Conservation (phyloP, 2,329 filamentous ascomycete species). For the Chrysoporthe puriensis region DNA sequence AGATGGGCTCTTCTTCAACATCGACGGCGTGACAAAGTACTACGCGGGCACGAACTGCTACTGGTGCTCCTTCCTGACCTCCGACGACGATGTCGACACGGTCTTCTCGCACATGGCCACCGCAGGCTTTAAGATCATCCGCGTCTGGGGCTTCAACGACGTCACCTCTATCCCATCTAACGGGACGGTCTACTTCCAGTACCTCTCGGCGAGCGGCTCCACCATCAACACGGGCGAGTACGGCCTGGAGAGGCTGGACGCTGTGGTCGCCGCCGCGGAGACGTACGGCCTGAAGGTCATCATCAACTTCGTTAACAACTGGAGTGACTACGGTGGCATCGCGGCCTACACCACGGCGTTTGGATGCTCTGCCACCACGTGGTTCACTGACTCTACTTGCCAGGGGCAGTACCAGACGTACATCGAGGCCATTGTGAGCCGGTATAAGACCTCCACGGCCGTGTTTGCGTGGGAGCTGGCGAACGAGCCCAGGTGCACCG, state of each 20-base stretch:
- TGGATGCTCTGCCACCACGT: conserved; percentile 55
- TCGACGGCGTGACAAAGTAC: conserved; percentile 48
- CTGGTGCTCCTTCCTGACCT: conserved; percentile 56
- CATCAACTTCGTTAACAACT: conserved; percentile 70
- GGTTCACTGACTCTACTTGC: conserved; percentile 58
- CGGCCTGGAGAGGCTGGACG: conserved; percentile 66
- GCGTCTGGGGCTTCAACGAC: conserved; percentile 67
- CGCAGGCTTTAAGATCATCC: conserved; percentile 51
- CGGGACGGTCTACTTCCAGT: conserved; percentile 54
- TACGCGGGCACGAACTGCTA: conserved; percentile 58
- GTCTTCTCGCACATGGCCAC: conserved; percentile 42
- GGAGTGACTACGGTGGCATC: conserved; percentile 70
- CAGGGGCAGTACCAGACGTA: conserved; percentile 61
- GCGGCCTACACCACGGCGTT: conserved; percentile 62
- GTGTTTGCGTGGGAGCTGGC: conserved; percentile 60
- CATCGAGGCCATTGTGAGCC: conserved; percentile 51
- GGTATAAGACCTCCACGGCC: conserved; percentile 51
- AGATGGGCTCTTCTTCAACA: conserved; percentile 41
- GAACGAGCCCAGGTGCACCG: conserved; percentile 61
- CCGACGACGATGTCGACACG: conserved; percentile 47
- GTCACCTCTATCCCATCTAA: conserved; percentile 45
- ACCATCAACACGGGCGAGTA: conserved; percentile 65
- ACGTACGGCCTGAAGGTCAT: conserved; percentile 64
- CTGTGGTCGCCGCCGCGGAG: conserved; percentile 64
- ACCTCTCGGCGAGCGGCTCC: conserved; percentile 50